These are phyloP conservation scores for Strigomonas galati DNA, from an alignment of 208 protist species.

Conservation along the genomic window DNA sequence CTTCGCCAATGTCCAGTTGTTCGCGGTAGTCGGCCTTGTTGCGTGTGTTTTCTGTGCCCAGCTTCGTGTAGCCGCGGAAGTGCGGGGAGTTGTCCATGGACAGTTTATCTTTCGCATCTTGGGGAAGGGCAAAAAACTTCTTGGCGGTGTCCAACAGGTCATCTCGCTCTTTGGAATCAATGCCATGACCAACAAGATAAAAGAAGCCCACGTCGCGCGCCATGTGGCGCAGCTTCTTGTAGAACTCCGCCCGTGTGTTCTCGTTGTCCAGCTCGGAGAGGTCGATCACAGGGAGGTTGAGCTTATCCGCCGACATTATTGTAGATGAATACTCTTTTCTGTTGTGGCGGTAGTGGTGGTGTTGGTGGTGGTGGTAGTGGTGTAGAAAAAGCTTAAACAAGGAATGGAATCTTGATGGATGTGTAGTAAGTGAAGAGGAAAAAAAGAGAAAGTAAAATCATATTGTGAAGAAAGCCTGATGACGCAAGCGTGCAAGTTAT, in stretches of 20 bases:
- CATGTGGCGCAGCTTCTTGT: conserved; percentile 16
- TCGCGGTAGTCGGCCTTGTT: conserved; percentile 20
- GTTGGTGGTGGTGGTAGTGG: background rate
- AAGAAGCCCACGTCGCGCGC: conserved; percentile 19
- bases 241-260: conserved; percentile 8
- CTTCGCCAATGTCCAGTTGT: conserved; percentile 8
- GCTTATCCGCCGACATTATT: background rate
- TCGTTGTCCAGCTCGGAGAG: conserved; percentile 9
- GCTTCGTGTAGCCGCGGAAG: conserved; percentile 20
- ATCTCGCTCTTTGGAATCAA: conserved; percentile 9
- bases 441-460: conserved; percentile 19
- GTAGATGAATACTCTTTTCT: no score
- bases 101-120: conserved; percentile 18
- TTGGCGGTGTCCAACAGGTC: conserved; percentile 11
- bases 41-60: conserved; percentile 9
- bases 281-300: conserved; percentile 12
- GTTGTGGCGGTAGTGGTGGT: background rate
- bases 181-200: conserved; percentile 19
- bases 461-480: background rate
- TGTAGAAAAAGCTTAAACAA: background rate
- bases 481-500: background rate
- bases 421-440: conserved; percentile 3
- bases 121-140: conserved; percentile 16
- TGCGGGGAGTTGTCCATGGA: conserved; percentile 17
- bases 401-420: no score